Base-by-base conservation (phyloP, 345 rosid genomes). In the Rhizophora mangle region DNA sequence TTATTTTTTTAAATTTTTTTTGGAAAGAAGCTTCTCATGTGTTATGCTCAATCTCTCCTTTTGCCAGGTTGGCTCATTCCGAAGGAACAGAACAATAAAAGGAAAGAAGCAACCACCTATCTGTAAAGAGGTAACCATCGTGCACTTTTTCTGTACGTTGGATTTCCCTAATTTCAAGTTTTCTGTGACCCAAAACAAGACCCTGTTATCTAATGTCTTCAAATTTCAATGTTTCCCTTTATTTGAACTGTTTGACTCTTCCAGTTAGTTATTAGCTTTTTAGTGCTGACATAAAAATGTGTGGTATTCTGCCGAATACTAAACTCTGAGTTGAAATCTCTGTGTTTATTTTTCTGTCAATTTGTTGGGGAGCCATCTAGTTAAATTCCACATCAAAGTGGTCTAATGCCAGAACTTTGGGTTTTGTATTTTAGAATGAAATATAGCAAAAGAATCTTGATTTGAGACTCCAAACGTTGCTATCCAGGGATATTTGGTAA, bases 51-150 rank as follows among this genome's bases (percentile, higher is more conserved):
- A 43, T 63, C 63, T 36, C 37, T 29, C 76, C 71, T 36, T 51
- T 74, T 68, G 53, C 46, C 70, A 78, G 95, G 97, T 94, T 76
- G 97, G 99, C 18, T 63, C 87, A 74, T 95, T 91, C 83, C 83
- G 83, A 68, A 85, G 96, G 69, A 85, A 83, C 82, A 87, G 88
- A 78, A 85, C 85, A 65, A 64, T 85, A 29, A 91, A 95, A 83
- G 97, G 93, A 71, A 88, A 83, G 82, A 86, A 74, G 74, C 90
- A 80, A 70, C 77, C 89, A 64, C 99, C 92, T 34, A 77, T 68
- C 80, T 88, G 82, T 69, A 87, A 87, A 73, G 96, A 87, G 93
- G 99, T 95, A 83, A 62, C 26, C 29, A 32, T 69, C 2, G 37
- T 47, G 6, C 59, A 34, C 34, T 24, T 65, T 43, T n/a, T 22